Evolutionary conservation across 176 grass and related monocot species (phyloP).

Genomic region (Zoysia japonica): DNA sequence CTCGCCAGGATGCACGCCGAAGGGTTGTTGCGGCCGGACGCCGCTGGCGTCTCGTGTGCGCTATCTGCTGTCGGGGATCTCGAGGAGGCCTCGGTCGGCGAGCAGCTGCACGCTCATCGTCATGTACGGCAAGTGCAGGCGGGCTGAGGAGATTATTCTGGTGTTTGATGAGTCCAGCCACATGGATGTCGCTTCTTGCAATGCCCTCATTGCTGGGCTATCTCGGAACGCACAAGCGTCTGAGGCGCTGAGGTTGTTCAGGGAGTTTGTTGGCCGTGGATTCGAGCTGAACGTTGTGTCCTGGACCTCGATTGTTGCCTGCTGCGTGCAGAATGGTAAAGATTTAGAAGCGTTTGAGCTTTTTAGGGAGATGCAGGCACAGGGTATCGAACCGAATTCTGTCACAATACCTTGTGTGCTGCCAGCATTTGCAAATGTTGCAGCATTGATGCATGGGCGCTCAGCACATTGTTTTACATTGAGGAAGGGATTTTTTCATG

Average conservation of each 20-base stretch:
- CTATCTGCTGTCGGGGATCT: slow-evolving; percentile 53
- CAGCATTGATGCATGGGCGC: slow-evolving; percentile 60
- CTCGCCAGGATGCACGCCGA: slow-evolving; percentile 56
- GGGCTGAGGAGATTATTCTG: slow-evolving; percentile 45
- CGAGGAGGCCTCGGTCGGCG: slow-evolving; percentile 20
- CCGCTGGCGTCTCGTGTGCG: slow-evolving; percentile 43
- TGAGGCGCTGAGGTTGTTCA: slow-evolving; percentile 53
- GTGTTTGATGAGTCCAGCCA: slow-evolving; percentile 46
- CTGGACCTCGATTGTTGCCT: slow-evolving; percentile 76
- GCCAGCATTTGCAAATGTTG: slow-evolving; percentile 73
- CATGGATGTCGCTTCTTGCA: slow-evolving; percentile 60
- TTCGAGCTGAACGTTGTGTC: slow-evolving; percentile 65
- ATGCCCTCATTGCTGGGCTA: slow-evolving; percentile 59
- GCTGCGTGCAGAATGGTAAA: slow-evolving; percentile 65
- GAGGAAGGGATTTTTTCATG: slow-evolving; percentile 43
- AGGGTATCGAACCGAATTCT: slow-evolving; percentile 57
- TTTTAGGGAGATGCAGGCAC: slow-evolving; percentile 72
- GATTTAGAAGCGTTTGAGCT: slow-evolving; percentile 65
- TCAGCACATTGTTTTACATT: slow-evolving; percentile 66
- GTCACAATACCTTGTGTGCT: slow-evolving; percentile 77
- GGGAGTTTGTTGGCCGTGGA: slow-evolving; percentile 43
- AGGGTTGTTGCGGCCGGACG: slow-evolving; percentile 45
- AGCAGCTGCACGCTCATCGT: slow-evolving; percentile 69
- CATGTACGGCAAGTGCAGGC: slow-evolving; percentile 56
- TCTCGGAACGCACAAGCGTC: slow-evolving; percentile 53